A percentile compares a stretch with the other conserved stretches of the same genome.
phyloP scores from a whole-genome alignment of 352 stramenopile genomes.

The Phytophthora sp. region DNA sequence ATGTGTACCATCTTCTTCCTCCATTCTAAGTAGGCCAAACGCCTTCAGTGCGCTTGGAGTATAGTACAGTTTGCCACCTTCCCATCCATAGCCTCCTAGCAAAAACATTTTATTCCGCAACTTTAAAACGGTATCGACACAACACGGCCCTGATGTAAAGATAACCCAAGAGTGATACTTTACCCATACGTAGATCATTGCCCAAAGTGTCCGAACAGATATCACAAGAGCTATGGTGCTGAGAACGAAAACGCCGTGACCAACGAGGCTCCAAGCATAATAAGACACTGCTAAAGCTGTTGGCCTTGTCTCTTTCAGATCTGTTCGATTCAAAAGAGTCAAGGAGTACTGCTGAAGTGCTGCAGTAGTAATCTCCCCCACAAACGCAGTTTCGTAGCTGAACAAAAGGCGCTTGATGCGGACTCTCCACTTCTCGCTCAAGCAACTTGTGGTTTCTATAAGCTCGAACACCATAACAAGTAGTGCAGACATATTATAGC shows the following conservation, averaged over 20 bases:
- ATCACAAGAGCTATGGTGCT: no score
- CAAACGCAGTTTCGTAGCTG: conserved; percentile 17
- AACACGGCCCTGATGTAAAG: no score
- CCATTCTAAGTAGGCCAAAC: conserved; percentile 8
- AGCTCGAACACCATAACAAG: conserved; percentile 31
- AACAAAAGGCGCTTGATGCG: conserved; percentile 15
- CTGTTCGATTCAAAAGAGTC: conserved; percentile 7
- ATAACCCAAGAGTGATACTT: no score
- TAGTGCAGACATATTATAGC: conserved; percentile 27
- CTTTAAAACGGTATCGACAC: no score
- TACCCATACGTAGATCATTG: no score
- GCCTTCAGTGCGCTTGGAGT: conserved; percentile 13
- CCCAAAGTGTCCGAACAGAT: no score
- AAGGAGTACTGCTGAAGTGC: conserved; percentile 8
- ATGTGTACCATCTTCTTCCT: conserved; percentile 4
- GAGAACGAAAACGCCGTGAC: conserved; percentile 19
- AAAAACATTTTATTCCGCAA: no score
- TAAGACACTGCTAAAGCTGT: conserved; percentile 14
- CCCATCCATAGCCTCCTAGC: conserved; percentile 2
- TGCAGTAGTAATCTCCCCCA: conserved; percentile 5
- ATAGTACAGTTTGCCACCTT: conserved; percentile 7
- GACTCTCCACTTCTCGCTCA: conserved; percentile 10
- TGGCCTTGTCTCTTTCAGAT: conserved; percentile 4
- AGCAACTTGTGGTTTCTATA: conserved; percentile 12
- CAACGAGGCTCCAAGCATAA: conserved; percentile 19